Conservation (phyloP, 179 eudicot genomes). For the Drosera spatulata region DNA sequence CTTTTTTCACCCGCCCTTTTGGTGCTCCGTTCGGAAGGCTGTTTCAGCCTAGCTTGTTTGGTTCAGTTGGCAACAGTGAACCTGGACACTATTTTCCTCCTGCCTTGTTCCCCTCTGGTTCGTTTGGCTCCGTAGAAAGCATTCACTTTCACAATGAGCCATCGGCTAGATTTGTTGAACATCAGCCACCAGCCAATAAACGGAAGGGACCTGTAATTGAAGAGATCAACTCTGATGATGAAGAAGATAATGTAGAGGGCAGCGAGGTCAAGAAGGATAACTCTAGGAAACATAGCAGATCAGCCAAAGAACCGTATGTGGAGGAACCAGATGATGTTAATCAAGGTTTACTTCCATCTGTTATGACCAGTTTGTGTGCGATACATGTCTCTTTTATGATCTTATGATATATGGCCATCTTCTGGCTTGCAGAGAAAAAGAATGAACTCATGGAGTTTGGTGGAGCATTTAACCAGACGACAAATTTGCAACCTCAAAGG, state of each 20-base stretch:
- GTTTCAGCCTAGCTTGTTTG: conserved; percentile 48
- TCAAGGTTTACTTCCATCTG: conserved; percentile 29
- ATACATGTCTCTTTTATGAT: not conserved
- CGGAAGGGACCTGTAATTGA: conserved; percentile 83
- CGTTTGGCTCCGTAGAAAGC: too few relatives aligned
- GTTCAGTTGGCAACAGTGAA: too few relatives aligned
- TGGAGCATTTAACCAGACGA: conserved; percentile 29
- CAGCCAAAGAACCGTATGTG: conserved; percentile 38
- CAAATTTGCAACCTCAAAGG: conserved; percentile 6
- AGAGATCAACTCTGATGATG: conserved; percentile 83
- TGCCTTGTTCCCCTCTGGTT: too few relatives aligned
- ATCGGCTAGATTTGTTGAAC: conserved; percentile 44
- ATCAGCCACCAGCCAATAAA: conserved; percentile 29
- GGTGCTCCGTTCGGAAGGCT: conserved; percentile 23
- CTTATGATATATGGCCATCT: conserved; percentile 2
- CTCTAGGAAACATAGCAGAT: conserved; percentile 59
- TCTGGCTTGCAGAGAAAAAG: conserved; percentile 37
- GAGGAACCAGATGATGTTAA: conserved; percentile 60
- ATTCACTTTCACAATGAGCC: conserved; percentile 30
- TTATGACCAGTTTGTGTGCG: not conserved
- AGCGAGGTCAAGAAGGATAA: conserved; percentile 25
- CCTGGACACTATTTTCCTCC: too few relatives aligned
- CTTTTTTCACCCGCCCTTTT: conserved; percentile 62
- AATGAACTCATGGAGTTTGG: conserved; percentile 31
- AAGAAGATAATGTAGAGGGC: conserved; percentile 33